Base-by-base conservation (phyloP, 2,329 filamentous ascomycete species). In the Penicillium sp. region DNA sequence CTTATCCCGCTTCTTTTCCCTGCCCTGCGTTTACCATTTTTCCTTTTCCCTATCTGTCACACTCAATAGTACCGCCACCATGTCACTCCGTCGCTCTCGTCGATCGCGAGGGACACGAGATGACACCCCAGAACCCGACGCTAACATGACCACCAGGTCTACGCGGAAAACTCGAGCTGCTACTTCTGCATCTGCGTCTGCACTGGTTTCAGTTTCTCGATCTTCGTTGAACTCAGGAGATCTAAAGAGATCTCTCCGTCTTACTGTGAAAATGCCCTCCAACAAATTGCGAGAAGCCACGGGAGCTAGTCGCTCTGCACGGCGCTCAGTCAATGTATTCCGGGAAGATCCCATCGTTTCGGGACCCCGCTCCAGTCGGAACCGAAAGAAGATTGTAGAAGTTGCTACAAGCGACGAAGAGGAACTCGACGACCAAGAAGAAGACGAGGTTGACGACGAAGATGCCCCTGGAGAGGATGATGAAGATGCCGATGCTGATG, bases 251-350 rank as follows among this genome's bases (percentile, higher is more conserved):
- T 76, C 76, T 38, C 74, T 80, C 44, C 74, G 72, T 58, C 63
- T 80, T 50, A 80, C 74, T 6, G 72, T 80, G 47, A 80, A 76
- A 60, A 79, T 79, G 72, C 75, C 78, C 16, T 72, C 77, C 18
- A 78, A 71, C 62, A 80, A 78, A 64, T 65, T 80, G 51, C 76
- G 77, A 30, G 78, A 80, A 61, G 77, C 75, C 26, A 79, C 74
- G 43, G 68, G 67, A 43, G 63, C 67, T 54, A 61, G 61, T 53
- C 61, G 70, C 34, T 59, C 64, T 29, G 60, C 58, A 48, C 64
- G 66, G 52, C 69, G 70, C 47, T 66, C 67, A 30, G 63, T 70
- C 57, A 79, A 79, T 60, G 74, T 76, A 13, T 77, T 79, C 40
- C 74, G 74, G 35, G 75, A 77, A 5, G 70, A 76, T 18, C 73